Percentiles rank a stretch among this genome's conserved stretches.
phyloP scores from a whole-genome alignment of 345 rosid species.

The Brassica rapa region DNA sequence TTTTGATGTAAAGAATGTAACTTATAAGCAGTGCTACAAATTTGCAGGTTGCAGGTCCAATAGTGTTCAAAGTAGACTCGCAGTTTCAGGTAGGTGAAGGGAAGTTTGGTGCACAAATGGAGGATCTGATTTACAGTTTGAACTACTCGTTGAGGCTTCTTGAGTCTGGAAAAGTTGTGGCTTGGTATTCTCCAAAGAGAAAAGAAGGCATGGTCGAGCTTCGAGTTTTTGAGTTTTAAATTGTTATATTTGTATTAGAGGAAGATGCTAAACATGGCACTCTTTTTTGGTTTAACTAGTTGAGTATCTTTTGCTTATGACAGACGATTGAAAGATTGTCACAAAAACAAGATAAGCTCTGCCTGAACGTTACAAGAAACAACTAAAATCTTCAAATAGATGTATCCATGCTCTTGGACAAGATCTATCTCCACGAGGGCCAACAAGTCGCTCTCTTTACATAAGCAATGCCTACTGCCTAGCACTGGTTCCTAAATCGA shows the following conservation, averaged over 20 bases:
- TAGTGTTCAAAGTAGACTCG: conserved; percentile 65
- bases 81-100: conserved; percentile 49
- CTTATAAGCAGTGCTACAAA: neutral
- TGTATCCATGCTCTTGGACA: neutral
- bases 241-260: neutral
- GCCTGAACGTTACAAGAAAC: conserved; percentile 7
- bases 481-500: conserved; percentile 69
- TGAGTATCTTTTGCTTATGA: neutral
- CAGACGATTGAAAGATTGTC: neutral
- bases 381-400: conserved; percentile 8
- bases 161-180: conserved; percentile 71
- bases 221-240: conserved; percentile 66
- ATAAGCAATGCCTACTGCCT: conserved; percentile 60
- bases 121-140: conserved; percentile 67
- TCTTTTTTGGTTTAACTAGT: neutral
- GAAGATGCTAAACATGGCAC: neutral
- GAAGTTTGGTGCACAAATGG: conserved; percentile 47
- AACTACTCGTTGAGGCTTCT: conserved; percentile 70
- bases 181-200: conserved; percentile 89
- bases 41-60: conserved; percentile 73
- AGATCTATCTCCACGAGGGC: conserved; percentile 70
- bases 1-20: neutral
- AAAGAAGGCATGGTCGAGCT: conserved; percentile 92
- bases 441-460: conserved; percentile 75
- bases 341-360: neutral